Conservation (phyloP, 2,329 filamentous ascomycete genomes). For the Ascochyta lentis region DNA sequence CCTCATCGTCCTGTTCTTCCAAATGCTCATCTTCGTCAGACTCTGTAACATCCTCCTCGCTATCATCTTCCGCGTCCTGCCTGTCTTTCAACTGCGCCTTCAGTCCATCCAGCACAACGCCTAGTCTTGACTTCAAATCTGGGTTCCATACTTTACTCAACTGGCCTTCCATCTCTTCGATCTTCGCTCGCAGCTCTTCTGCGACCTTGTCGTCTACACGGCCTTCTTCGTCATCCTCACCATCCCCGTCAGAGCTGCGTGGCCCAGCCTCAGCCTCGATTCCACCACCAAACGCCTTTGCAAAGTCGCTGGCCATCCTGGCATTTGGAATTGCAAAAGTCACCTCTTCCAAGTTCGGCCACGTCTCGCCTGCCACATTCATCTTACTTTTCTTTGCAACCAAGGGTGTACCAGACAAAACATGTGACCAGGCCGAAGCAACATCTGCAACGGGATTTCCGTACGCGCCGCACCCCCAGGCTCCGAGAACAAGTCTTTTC, state of each 20-base stretch:
- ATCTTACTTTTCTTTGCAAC: constrained; percentile 38
- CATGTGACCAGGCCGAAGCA: constrained; percentile 61
- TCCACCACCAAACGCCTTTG: constrained; percentile 54
- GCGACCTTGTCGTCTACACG: constrained; percentile 26
- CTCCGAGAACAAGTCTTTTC: constrained; percentile 63
- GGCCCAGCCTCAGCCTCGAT: constrained; percentile 47
- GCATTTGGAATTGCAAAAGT: constrained; percentile 65
- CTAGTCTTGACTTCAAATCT: constrained; percentile 42
- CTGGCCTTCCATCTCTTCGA: constrained; percentile 46
- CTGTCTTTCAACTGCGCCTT: constrained; percentile 38
- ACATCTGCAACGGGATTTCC: constrained; percentile 67
- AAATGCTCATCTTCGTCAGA: neutral
- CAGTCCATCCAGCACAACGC: constrained; percentile 38
- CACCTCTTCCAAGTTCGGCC: constrained; percentile 59
- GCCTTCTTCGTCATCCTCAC: constrained; percentile 27
- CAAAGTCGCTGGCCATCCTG: constrained; percentile 61
- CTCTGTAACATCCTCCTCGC: neutral
- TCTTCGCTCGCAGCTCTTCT: constrained; percentile 43
- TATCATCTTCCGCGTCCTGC: constrained; percentile 3
- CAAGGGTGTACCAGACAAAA: constrained; percentile 14
- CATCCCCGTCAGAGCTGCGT: constrained; percentile 50
- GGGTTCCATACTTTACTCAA: constrained; percentile 43
- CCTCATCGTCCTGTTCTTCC: neutral
- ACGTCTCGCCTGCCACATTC: constrained; percentile 36
- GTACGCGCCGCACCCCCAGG: constrained; percentile 70